These are phyloP conservation scores for Podila horticola DNA, from an alignment of 192 early-diverging fungal genomes.

Conservation along the genomic window DNA sequence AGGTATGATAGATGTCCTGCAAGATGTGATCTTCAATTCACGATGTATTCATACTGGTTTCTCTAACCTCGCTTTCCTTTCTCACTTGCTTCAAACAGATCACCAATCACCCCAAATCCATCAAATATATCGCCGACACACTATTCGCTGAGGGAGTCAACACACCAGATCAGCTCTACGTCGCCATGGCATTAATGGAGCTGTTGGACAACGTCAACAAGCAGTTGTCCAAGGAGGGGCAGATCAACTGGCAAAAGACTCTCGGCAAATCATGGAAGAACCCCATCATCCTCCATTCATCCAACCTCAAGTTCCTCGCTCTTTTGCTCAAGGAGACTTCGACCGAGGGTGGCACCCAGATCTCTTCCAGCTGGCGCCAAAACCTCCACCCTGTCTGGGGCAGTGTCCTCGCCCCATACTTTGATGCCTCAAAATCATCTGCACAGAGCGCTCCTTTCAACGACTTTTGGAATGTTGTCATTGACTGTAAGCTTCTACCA, in stretches of 20 bases:
- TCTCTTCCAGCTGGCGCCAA: slow-evolving; percentile 72
- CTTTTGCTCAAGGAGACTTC: slow-evolving; percentile 46
- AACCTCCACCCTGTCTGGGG: slow-evolving; percentile 88
- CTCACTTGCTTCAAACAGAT: slow-evolving; percentile 9
- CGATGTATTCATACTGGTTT: background rate
- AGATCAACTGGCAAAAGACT: slow-evolving; percentile 41
- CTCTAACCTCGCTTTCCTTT: background rate
- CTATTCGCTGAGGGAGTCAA: slow-evolving; percentile 55
- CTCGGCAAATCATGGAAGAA: slow-evolving; percentile 53
- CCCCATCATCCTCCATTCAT: slow-evolving; percentile 37
- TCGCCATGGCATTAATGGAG: slow-evolving; percentile 58
- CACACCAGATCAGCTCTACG: slow-evolving; percentile 64
- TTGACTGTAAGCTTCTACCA: slow-evolving; percentile 67
- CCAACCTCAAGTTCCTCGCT: slow-evolving; percentile 44
- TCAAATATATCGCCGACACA: slow-evolving; percentile 55
- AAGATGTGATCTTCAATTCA: background rate
- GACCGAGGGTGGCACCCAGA: slow-evolving; percentile 52
- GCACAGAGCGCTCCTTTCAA: slow-evolving; percentile 68
- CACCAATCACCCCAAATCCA: slow-evolving; percentile 31
- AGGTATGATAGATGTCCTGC: slow-evolving; percentile 44
- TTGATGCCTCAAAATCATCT: slow-evolving; percentile 47
- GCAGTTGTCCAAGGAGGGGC: slow-evolving; percentile 27
- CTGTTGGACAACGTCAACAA: slow-evolving; percentile 45
- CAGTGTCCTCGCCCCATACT: slow-evolving; percentile 70
- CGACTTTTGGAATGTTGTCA: slow-evolving; percentile 82